Conservation (phyloP, 257 asterid species). For the Solanum pennellii region DNA sequence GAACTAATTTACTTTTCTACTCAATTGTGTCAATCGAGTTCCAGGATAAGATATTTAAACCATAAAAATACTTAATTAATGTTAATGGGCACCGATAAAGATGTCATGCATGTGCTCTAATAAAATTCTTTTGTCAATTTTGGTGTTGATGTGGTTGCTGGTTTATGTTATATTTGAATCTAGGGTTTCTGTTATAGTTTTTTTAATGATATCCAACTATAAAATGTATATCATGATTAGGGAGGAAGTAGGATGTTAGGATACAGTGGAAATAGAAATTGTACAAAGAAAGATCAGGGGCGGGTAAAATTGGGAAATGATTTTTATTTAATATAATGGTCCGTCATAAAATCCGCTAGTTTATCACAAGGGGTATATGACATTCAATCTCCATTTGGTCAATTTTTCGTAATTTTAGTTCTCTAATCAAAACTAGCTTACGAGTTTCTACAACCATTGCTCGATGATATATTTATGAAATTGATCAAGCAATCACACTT, state of each 20-base stretch:
- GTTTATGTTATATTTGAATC: neutral
- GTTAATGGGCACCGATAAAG: neutral
- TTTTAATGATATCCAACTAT: neutral
- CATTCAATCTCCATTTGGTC: too few species aligned
- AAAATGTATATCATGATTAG: neutral
- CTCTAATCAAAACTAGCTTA: too few species aligned
- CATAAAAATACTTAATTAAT: neutral
- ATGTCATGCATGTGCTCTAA: neutral
- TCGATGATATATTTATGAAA: too few species aligned
- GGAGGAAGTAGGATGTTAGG: neutral
- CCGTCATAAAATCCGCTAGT: too few species aligned
- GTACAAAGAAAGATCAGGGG: neutral
- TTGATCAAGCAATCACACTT: too few species aligned
- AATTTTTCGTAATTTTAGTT: too few species aligned
- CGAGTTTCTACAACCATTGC: too few species aligned
- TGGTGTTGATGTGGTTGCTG: neutral
- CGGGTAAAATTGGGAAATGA: too few species aligned
- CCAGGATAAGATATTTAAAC: neutral
- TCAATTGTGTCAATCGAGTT: neutral
- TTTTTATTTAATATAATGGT: too few species aligned
- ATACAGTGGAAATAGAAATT: neutral
- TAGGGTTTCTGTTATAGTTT: neutral
- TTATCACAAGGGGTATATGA: too few species aligned
- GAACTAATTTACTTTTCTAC: neutral
- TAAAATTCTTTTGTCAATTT: neutral